Base-by-base conservation (phyloP, 1,284 basidiomycete species). In the Filobasidium uniguttulatum region DNA sequence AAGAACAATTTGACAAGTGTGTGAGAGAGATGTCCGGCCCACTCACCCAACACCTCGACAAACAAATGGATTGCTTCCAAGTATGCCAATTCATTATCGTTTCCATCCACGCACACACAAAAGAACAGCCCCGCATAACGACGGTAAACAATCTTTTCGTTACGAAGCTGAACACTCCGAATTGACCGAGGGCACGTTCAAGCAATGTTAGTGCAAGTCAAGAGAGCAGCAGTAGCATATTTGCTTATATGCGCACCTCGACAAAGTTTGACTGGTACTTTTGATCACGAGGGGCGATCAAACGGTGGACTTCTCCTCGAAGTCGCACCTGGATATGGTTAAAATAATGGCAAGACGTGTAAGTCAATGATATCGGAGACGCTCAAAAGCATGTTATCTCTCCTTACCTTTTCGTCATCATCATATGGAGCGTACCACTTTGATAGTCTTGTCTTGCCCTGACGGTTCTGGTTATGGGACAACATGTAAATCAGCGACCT, bases 201-300 rank as follows among this genome's bases (percentile, higher is more conserved):
- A 40, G 38, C 15, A 14, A 35, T 8, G 33, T 23, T 28, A 28
- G 28, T 26, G 7, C 48, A 40, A 48, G 17, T 22, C 45, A 19
- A 31, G 14, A 44, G 9, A 34, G 12, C 15, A 53, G 47, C 9
- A 28, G 50, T 17, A n/a, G 5, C 10, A n/a, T 29, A 34, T 31
- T 28, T 34, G 31, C 41, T 22, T n/a, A 36, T 9, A 5, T n/a
- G 59, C 79, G 50, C 57, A 93, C 91, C 78, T 98, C 93, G 45
- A 97, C 91, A 65, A 98, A 98, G 70, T 98, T 98, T 52, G 88
- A 93, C 69, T 98, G 94, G 59, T 96, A 93, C 69, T 96, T 96
- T 73, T 96, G 91, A 69, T 98, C 93, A 56, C 93, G 72, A n/a
- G 91, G 89, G 0, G 93, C 93, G 17, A 98, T 85, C 55, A 97